Evolutionary conservation across 1,284 basidiomycete species (phyloP).

Genomic region (Prillingera fragicola): DNA sequence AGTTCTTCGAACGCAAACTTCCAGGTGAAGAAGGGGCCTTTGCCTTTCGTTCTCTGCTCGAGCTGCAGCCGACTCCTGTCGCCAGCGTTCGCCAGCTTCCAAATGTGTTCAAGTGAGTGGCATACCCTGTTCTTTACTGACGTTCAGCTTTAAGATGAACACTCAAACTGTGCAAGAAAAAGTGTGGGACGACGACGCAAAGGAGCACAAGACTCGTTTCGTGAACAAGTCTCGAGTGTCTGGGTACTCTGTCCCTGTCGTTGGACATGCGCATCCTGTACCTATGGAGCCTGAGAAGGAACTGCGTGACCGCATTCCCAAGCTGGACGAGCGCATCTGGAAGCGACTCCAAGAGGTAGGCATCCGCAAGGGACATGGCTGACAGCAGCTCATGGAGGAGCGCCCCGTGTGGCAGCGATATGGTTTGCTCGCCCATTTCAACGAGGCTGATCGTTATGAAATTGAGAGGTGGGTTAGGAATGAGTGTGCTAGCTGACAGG

Average conservation of each 20-base stretch:
- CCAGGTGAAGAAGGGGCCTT: conserved; percentile 7
- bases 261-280: conserved; percentile 44
- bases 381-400: conserved; percentile 49
- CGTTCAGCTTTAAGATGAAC: conserved; percentile 23
- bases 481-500: not conserved
- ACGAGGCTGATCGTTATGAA: conserved; percentile 49
- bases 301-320: conserved; percentile 44
- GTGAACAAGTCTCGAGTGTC: conserved; percentile 31
- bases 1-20: conserved; percentile 51
- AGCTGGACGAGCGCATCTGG: conserved; percentile 59
- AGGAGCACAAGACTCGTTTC: conserved; percentile 25
- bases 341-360: conserved; percentile 58
- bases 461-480: conserved; percentile 10
- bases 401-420: conserved; percentile 85
- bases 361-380: not conserved
- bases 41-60: conserved; percentile 26
- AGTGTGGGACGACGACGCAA: conserved; percentile 30
- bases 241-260: conserved; percentile 20
- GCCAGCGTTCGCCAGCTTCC: conserved; percentile 31
- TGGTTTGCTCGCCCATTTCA: conserved; percentile 76
- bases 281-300: conserved; percentile 59
- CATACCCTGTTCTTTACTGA: not conserved
- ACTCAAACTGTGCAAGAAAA: conserved; percentile 23
- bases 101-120: conserved; percentile 23
- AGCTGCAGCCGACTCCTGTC: conserved; percentile 38